phyloP scores from a whole-genome alignment of 1,284 basidiomycete species.

The Xerocomus amazonicus region DNA sequence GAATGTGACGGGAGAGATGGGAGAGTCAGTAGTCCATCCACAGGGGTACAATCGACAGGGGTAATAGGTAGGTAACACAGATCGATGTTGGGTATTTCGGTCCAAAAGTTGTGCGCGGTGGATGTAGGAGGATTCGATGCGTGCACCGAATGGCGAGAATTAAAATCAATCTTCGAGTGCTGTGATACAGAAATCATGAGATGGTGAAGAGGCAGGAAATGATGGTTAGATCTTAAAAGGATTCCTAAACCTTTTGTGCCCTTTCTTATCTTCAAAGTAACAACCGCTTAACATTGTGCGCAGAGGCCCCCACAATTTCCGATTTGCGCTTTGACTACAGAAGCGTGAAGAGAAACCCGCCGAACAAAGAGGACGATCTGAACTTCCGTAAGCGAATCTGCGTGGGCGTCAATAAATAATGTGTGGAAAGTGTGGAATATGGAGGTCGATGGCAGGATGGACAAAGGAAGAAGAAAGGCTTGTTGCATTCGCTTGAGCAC shows the following conservation, averaged over 20 bases:
- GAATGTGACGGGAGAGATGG: conserved; percentile 8
- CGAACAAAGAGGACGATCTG: conserved; percentile 21
- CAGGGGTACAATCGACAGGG: not conserved
- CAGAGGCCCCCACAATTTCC: conserved; percentile 3
- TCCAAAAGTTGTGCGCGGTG: conserved; percentile 3
- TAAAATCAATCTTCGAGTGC: not conserved
- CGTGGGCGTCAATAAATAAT: conserved; percentile 6
- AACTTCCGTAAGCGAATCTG: conserved; percentile 7
- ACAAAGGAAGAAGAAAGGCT: conserved; percentile 22
- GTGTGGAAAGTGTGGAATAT: not conserved
- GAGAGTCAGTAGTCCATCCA: conserved; percentile 1
- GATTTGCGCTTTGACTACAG: conserved; percentile 17
- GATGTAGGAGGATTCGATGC: not conserved
- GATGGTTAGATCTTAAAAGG: not conserved
- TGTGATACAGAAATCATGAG: conserved; percentile 7
- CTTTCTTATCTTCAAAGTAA: conserved; percentile 4
- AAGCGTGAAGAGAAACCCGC: conserved; percentile 10
- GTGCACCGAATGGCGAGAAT: not conserved
- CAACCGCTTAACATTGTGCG: conserved; percentile 7
- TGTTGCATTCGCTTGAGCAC: conserved; percentile 6
- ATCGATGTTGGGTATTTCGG: not conserved
- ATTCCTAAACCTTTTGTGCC: conserved; percentile 23
- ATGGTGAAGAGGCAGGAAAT: conserved; percentile 1
- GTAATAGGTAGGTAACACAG: not conserved
- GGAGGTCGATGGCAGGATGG: conserved; percentile 11